A percentile compares a stretch with the other conserved stretches of the same genome.
phyloP scores from a whole-genome alignment of 768 basidiomycete species.

The Lactarius hengduanensis region DNA sequence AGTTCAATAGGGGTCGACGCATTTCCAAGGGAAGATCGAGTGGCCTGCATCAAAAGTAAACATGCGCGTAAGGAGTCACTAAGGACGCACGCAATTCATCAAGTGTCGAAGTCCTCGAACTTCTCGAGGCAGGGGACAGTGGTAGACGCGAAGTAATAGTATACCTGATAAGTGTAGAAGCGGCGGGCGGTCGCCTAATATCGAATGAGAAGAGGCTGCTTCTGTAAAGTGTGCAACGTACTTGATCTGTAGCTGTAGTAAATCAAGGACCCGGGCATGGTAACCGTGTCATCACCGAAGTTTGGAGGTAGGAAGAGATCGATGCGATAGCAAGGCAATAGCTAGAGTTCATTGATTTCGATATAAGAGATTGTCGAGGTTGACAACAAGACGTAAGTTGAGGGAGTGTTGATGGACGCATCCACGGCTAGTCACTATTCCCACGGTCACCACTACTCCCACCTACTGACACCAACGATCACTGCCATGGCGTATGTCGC shows the following conservation, averaged over 20 bases:
- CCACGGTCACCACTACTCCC: conserved; percentile 6
- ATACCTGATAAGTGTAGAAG: neutral
- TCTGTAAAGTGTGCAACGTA: neutral
- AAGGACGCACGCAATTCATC: neutral
- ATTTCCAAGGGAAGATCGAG: neutral
- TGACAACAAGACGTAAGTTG: too few relatives aligned
- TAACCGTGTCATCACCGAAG: neutral
- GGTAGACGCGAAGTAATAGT: neutral
- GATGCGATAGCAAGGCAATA: too few relatives aligned
- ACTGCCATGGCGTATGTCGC: conserved; percentile 64
- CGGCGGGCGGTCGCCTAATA: neutral
- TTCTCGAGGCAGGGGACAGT: neutral
- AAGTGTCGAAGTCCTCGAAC: neutral
- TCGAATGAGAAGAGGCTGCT: neutral
- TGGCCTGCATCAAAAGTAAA: neutral
- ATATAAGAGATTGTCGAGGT: too few relatives aligned
- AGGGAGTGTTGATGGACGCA: too few relatives aligned
- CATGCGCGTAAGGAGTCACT: neutral
- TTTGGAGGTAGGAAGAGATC: neutral
- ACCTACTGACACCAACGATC: neutral
- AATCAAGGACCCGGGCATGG: neutral
- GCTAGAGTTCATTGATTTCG: too few relatives aligned
- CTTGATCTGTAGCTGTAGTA: neutral
- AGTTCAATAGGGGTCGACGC: neutral
- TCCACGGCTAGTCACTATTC: neutral